Evolutionary conservation across 1,284 basidiomycete species (phyloP), one percentile per base, ranked within the genome.

Genomic region (Polyporus tsugae): DNA sequence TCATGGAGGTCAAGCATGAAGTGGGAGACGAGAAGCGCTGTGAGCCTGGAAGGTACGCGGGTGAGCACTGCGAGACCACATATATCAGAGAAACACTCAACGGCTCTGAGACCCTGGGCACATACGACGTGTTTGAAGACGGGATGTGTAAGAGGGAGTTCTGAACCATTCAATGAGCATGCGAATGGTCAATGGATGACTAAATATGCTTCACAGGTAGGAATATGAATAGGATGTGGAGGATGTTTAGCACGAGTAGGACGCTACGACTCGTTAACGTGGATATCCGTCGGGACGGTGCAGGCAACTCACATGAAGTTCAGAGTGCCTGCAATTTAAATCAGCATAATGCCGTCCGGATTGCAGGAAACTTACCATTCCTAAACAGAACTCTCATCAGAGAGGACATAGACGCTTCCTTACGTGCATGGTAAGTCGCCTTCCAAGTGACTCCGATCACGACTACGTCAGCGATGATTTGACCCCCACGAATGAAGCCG

Each of bases 1-100:
- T 58, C 55, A 17, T 58, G 55, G 19, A 58, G 55, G 35, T 58
- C 55, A 6, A 58, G 55, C 55, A 58, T 58, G n/a, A 58, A 58
- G 55, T 10, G 55, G 35, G 35, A n/a, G 9, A 38, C 33, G 6
- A 58, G 36, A 9, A 58, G 11, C 2, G 55, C 55, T 13, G 55
- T 58, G 5, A 58, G 15, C 5, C 55, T 58, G 19, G n/a, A 58
- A 2, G 4, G 7, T 11, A 22, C 9, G 11, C 9, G 1, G 1
- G 4, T 58, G 2, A 58, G 55, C 17, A 38, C n/a, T n/a, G n/a
- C 0, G 10, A 58, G 19, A 13, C 4, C 17, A 25, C 29, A 10
- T 0, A 19, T 17, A 11, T 38, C 15, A 10, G 2, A 6, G 19
- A 58, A 10, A 38, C 33, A 58, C 55, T 58, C 13, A 33, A 57